A percentile compares a stretch with the other conserved stretches of the same genome.
Evolutionary conservation across 1,284 basidiomycete genomes (phyloP).

Genomic region (Athelia psychrophila): DNA sequence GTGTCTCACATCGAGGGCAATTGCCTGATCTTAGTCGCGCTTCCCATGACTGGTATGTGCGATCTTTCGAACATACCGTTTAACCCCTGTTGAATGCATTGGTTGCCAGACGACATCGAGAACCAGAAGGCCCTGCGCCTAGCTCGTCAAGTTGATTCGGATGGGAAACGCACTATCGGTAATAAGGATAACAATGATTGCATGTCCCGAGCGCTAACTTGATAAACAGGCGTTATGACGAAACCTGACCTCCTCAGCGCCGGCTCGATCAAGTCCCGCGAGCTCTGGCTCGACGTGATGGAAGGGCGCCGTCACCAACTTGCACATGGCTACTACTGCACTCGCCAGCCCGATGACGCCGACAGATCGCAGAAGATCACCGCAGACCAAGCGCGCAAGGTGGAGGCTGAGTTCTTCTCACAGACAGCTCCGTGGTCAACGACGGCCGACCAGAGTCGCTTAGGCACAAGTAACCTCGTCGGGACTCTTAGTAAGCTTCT

Average conservation of each 20-base stretch:
- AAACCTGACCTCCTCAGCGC: conserved; percentile 33
- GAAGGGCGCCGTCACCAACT: conserved; percentile 29
- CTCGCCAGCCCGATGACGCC: conserved; percentile 30
- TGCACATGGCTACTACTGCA: conserved; percentile 34
- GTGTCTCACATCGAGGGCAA: conserved; percentile 33
- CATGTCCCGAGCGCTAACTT: background rate
- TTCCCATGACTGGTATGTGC: conserved; percentile 35
- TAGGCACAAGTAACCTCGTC: conserved; percentile 32
- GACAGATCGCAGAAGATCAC: conserved; percentile 24
- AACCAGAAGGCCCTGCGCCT: conserved; percentile 37
- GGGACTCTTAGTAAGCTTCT: conserved; percentile 27
- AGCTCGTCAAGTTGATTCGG: conserved; percentile 29
- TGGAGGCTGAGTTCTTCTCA: conserved; percentile 29
- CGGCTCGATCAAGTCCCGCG: conserved; percentile 22
- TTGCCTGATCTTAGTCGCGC: conserved; percentile 35
- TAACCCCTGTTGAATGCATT: background rate
- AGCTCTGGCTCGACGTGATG: conserved; percentile 31
- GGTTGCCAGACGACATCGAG: conserved; percentile 36
- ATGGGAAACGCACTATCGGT: conserved; percentile 34
- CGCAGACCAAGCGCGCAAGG: conserved; percentile 18
- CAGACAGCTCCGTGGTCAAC: conserved; percentile 24
- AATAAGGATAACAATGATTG: background rate
- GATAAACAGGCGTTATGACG: conserved; percentile 33
- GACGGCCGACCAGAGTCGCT: conserved; percentile 17
- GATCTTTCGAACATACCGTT: background rate